Base-by-base conservation (phyloP, 129 eudicot genomes). In the Escallonia herrerae region DNA sequence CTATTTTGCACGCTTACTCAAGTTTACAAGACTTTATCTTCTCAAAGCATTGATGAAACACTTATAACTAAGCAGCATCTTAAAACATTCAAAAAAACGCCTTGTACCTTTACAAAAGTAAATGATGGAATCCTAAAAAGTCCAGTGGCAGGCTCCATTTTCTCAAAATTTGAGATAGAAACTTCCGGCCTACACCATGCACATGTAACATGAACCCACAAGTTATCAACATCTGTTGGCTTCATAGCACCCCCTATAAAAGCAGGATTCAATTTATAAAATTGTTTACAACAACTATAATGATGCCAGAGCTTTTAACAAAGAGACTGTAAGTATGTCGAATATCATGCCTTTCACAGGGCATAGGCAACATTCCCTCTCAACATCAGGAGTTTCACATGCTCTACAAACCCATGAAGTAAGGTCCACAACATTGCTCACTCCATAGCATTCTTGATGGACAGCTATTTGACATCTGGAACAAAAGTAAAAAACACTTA, bases 381-480 rank as follows among this genome's bases (percentile, higher is more conserved):
- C 78, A 65, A 81, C 62, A 63, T 79, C 86, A 15, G 95, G 96
- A 15, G 86, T 85, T 74, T 91, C 98, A 80, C 98, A 88, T 45
- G 95, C 89, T 75, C 98, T 80, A 70, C 98, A 91, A 66, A 91
- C 95, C 98, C 98, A 91, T 15, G 87, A 85, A 66, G 98, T 82
- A 62, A 91, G 83, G 81, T 91, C 96, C 56, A 79, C 77, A 69
- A 65, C 66, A 60, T 71, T 66, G 39, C 78, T 77, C 64, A 71
- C 91, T 15, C 98, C 98, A 68, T 91, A 88, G 76, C 98, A 91
- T 79, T 91, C 98, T 85, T 88, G 96, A 78, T 87, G 98, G 41
- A 91, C 95, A 8, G 96, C 98, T 72, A 91, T 91, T 79, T 91
- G 95, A 68, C 97, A 91, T 72, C 97, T 94, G 79, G 52, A 51